Evolutionary conservation across 805 yeast genomes (phyloP).

Genomic region (Vanderwaltozyma tropicalis): DNA sequence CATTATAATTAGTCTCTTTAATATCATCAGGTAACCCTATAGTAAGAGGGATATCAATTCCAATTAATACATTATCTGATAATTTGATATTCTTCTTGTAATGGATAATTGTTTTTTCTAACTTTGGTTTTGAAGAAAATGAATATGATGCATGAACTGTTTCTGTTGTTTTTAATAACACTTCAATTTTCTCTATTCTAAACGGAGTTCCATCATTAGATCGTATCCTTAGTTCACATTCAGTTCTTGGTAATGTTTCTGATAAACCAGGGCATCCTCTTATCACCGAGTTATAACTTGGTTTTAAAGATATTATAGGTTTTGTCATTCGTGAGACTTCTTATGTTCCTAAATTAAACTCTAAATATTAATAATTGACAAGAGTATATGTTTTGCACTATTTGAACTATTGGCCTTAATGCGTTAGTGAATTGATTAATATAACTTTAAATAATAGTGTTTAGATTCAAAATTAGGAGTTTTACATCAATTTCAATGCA

Average conservation of each 20-base stretch:
- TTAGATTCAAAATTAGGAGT: no score
- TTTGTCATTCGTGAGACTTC: conserved; percentile 18
- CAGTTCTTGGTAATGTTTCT: conserved; percentile 47
- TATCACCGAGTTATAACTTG: conserved; percentile 43
- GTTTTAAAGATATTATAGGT: conserved; percentile 34
- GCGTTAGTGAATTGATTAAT: no score
- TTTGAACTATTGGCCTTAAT: no score
- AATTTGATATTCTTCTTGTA: conserved; percentile 25
- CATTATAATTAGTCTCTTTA: conserved; percentile 41
- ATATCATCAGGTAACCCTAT: conserved; percentile 46
- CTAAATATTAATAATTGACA: no score
- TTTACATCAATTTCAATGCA: no score
- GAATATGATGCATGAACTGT: conserved; percentile 28
- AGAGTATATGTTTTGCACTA: no score
- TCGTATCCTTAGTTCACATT: conserved; percentile 46
- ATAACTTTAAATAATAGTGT: no score
- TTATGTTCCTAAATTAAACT: not conserved
- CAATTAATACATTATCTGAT: conserved; percentile 25
- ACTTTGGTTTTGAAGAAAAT: conserved; percentile 11
- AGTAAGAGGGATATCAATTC: conserved; percentile 49
- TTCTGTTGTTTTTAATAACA: conserved; percentile 42
- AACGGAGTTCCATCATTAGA: conserved; percentile 40
- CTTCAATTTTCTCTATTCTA: conserved; percentile 37
- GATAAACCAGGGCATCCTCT: conserved; percentile 64
- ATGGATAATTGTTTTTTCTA: conserved; percentile 22